Evolutionary conservation across 805 yeast species (phyloP), one percentile per base, ranked within the genome.

Genomic region (Suhomyces sp.): DNA sequence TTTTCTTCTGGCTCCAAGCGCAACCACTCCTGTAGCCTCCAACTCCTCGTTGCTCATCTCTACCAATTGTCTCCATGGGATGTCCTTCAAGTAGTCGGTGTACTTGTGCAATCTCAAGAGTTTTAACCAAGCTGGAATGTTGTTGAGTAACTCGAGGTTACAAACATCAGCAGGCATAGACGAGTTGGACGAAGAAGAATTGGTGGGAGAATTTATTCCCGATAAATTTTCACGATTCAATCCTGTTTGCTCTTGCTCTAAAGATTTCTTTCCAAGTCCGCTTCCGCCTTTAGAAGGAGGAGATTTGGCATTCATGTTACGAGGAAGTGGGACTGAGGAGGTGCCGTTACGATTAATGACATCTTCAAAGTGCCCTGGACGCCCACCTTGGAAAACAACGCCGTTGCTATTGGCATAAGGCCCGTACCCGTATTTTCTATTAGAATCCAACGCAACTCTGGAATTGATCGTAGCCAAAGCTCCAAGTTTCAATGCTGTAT

Each of bases 1-100:
- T 72, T 94, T 94, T 52, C 97, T 82, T 57, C 99, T 78, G 0
- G 99, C 99, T 6, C 99, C 99, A 58, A 94, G 77, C 0, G 99
- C 97, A 58, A 84, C 81, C 40, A 94, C 97, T 6, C 99, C 99
- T 52, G 84, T 77, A 3, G 77, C 78, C 57, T 86, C 90, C 61
- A 94, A 76, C 52, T 83, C 81, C 4, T 71, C 79, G 65, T 93
- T 97, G 53, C 76, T 76, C 57, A 88, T 74, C 57, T 82, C 81
- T 53, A 94, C 80, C 73, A 94, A 77, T 44, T 86, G 88, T 56
- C 79, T 75, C 98, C 99, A 94, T 22, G 80, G 76, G 57, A 86
- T 76, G 55, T 83, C 84, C 60, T 86, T 82, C 57, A 94, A 77
- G 53, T 87, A 87, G 33, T 85, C 91, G 1, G 98, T 92, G 72